phyloP scores from a whole-genome alignment of 371 early-diverging fungal species.

The Chytridiales sp. region DNA sequence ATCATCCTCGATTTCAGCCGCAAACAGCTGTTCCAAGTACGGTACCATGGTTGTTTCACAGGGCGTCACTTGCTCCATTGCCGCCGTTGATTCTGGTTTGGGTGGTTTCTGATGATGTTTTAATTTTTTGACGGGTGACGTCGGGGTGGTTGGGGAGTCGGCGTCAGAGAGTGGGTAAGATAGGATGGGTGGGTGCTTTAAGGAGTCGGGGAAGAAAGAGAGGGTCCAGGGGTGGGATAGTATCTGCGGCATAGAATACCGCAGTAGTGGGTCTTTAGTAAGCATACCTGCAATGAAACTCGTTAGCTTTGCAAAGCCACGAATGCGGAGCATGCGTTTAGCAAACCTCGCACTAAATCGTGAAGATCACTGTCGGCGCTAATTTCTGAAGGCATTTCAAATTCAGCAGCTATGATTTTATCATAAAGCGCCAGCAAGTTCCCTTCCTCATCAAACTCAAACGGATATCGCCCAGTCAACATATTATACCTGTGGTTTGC shows the following conservation, averaged over 20 bases:
- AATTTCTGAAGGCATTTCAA: constrained; percentile 37
- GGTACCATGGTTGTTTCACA: constrained; percentile 49
- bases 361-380: constrained; percentile 18
- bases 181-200: constrained; percentile 23
- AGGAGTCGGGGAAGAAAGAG: constrained; percentile 12
- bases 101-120: neutral
- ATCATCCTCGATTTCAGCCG: constrained; percentile 40
- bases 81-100: constrained; percentile 3
- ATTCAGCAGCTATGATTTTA: constrained; percentile 33
- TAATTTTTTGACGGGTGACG: constrained; percentile 1
- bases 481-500: constrained; percentile 43
- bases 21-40: constrained; percentile 37
- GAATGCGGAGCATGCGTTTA: neutral
- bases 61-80: constrained; percentile 30
- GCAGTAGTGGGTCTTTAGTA: constrained; percentile 23
- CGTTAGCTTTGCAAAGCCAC: neutral
- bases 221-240: constrained; percentile 35
- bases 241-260: constrained; percentile 31
- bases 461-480: constrained; percentile 50
- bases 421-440: constrained; percentile 44
- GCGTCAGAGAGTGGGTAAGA: constrained; percentile 24
- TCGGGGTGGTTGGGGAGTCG: neutral
- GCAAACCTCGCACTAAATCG: constrained; percentile 25
- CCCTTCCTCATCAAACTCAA: constrained; percentile 48
- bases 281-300: constrained; percentile 29